Conservation (phyloP, 192 early-diverging fungal genomes). For the Rhizophagus clarus region DNA sequence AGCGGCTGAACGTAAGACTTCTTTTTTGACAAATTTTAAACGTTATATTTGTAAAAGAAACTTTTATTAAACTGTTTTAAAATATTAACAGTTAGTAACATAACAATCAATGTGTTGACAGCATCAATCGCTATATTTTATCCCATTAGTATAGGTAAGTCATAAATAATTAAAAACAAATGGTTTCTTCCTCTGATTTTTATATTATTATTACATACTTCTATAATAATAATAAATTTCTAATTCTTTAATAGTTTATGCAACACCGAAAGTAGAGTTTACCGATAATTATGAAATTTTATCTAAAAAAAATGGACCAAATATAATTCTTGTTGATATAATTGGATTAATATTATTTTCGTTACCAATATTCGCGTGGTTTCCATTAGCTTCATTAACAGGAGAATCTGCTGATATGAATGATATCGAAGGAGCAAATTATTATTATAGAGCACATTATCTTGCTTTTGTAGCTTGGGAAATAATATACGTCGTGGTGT, state of each 20-base stretch:
- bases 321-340: background rate
- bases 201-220: too few species aligned
- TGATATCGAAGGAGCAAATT: background rate
- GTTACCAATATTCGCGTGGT: background rate
- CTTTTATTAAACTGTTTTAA: background rate
- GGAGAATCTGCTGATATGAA: background rate
- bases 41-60: background rate
- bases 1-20: background rate
- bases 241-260: background rate
- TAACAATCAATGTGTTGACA: background rate
- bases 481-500: background rate
- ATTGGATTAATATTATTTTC: background rate
- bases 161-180: background rate
- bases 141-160: background rate
- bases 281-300: background rate
- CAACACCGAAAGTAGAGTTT: background rate
- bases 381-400: background rate
- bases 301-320: background rate
- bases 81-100: background rate
- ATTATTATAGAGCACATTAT: background rate
- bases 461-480: background rate
- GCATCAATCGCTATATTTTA: background rate
- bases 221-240: background rate
- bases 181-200: background rate
- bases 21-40: too few species aligned